These are phyloP conservation scores for Coemansia asiatica DNA, from an alignment of 192 early-diverging fungal species.

Conservation along the genomic window DNA sequence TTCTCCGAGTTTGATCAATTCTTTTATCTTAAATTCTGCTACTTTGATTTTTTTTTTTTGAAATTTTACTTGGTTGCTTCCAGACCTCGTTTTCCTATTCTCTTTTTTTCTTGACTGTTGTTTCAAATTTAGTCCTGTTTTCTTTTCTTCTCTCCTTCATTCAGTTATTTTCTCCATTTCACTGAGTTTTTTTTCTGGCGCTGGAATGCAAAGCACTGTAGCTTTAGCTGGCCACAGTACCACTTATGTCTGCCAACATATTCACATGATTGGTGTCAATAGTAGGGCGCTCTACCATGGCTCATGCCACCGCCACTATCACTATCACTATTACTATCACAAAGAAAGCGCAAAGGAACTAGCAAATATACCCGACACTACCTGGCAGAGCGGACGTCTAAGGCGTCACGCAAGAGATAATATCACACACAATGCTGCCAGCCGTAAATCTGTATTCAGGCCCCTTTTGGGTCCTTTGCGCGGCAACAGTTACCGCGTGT, in stretches of 20 bases:
- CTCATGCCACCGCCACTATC: neutral
- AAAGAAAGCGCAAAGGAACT: constrained; percentile 13
- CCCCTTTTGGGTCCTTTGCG: constrained; percentile 10
- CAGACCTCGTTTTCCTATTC: neutral
- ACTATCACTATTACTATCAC: neutral
- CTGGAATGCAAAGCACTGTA: too few relatives aligned
- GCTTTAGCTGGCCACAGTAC: neutral
- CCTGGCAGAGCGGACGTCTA: constrained; percentile 25
- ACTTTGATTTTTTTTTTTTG: too few relatives aligned
- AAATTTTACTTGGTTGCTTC: too few relatives aligned
- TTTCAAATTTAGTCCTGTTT: neutral
- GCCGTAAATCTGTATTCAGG: neutral
- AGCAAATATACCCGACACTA: constrained; percentile 13
- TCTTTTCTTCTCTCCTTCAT: neutral
- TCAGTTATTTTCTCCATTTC: neutral
- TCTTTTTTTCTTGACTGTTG: neutral
- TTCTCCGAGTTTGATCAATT: neutral
- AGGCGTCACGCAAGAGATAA: neutral
- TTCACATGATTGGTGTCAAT: neutral
- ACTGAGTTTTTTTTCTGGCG: too few relatives aligned
- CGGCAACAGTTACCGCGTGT: constrained; percentile 18
- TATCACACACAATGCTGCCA: neutral
- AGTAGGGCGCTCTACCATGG: too few relatives aligned
- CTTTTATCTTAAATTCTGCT: too few relatives aligned
- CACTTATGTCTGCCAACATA: neutral